Evolutionary conservation across 83 land plant species (phyloP), one percentile per base, ranked within the genome.

Genomic region (Picea mariana): DNA sequence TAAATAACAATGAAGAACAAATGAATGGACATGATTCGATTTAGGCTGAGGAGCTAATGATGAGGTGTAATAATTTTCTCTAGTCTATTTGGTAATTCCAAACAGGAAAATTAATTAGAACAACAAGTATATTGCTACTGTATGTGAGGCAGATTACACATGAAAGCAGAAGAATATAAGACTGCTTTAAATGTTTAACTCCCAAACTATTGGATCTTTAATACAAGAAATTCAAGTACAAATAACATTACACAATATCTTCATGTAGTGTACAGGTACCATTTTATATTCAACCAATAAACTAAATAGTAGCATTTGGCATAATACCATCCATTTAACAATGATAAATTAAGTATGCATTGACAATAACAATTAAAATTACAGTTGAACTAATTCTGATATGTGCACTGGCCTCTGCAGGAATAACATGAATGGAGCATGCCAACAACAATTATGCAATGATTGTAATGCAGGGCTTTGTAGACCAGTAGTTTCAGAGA

Each of bases 1-100:
- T 17, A 73, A 44, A 13, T 26, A 72, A 65, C 81, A 18, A 42
- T 23, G 0, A 65, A 23, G 73, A 64, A 15, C 26, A 71, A 71
- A 16, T 65, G 15, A 62, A 79, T 62, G 75, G 23, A 79, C 73
- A 23, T 13, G 17, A 79, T 89, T 75, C 84, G 94, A 98, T 87
- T 97, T 95, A 20, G 98, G 91, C 85, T 95, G 98, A 63, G 91
- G 75, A 62, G 87, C 87, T 9, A 97, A 64, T 92, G 98, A 17
- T 93, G 87, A 82, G 99, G 99, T 27, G 99, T 92, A 71, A 97
- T 94, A 97, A 95, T 92, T 85, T 97, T 97, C 9, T 91, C 94
- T 40, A 97, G 95, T 76, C 99, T 86, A 87, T 94, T 97, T 40
- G 98, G 97, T 60, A 97, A 79, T 98, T 97, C 93, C 49, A 83